Conservation (phyloP, 2,329 filamentous ascomycete genomes). For the Penicillium sp. region DNA sequence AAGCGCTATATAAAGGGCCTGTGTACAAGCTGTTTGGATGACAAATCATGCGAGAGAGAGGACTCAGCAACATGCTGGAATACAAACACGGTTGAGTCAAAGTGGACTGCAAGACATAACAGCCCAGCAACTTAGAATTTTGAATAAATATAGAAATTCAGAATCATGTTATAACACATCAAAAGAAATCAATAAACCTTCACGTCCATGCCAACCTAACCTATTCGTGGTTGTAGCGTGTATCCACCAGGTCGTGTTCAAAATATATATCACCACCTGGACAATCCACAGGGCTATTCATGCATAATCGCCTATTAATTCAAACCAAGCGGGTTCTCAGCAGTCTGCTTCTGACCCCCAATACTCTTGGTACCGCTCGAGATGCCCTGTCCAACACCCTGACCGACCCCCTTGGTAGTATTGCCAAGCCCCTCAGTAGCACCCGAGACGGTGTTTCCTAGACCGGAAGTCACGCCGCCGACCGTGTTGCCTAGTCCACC, state of each 20-base stretch:
- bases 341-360: conserved; percentile 32
- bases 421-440: conserved; percentile 40
- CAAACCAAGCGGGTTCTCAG: conserved; percentile 31
- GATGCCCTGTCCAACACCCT: conserved; percentile 25
- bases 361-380: conserved; percentile 23
- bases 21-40: background rate
- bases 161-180: background rate
- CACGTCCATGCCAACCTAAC: background rate
- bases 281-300: background rate
- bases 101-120: background rate
- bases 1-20: background rate
- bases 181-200: background rate
- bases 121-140: background rate
- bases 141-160: background rate
- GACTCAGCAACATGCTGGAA: too few relatives aligned
- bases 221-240: background rate
- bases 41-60: background rate
- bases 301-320: conserved; percentile 8
- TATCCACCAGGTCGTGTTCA: background rate
- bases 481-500: conserved; percentile 43
- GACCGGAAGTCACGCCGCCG: conserved; percentile 41
- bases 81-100: background rate
- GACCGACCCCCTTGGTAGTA: conserved; percentile 35
- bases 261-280: background rate
- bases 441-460: conserved; percentile 37